Percentiles rank a stretch among this genome's conserved stretches.
These are phyloP conservation scores for Lepidium didymum DNA, from an alignment of 345 rosid genomes.

Conservation along the genomic window DNA sequence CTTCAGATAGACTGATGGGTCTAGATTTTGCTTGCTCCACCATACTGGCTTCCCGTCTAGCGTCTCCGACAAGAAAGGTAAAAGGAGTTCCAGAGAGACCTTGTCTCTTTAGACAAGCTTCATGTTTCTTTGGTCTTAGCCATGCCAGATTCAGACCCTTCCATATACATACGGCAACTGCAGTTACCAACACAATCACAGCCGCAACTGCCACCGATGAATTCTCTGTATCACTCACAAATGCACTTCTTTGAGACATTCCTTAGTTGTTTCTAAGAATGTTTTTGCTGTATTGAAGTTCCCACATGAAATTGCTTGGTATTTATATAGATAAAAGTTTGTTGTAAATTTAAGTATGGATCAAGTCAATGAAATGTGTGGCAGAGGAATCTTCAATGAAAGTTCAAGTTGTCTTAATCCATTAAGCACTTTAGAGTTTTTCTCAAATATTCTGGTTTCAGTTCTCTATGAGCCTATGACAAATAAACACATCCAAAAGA, in stretches of 20 bases:
- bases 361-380: not conserved
- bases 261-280: not conserved
- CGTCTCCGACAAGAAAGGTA: constrained; percentile 26
- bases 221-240: constrained; percentile 10
- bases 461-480: not conserved
- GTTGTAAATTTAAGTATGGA: not conserved
- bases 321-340: not conserved
- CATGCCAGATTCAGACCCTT: constrained; percentile 18
- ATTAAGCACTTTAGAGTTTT: not conserved
- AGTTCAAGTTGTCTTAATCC: not conserved
- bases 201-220: constrained; percentile 8
- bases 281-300: not conserved
- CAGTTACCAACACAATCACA: constrained; percentile 4
- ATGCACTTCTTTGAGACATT: not conserved
- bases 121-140: constrained; percentile 26
- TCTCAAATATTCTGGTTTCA: not conserved
- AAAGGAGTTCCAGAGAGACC: constrained; percentile 26
- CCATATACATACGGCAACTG: constrained; percentile 14
- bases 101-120: constrained; percentile 22
- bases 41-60: constrained; percentile 6
- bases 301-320: not conserved
- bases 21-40: constrained; percentile 12
- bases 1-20: constrained; percentile 13
- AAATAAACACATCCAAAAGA: not conserved
- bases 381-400: constrained; percentile 1